These are phyloP conservation scores for Exserohilum rostratum DNA, from an alignment of 2,329 filamentous ascomycete genomes.

Conservation along the genomic window DNA sequence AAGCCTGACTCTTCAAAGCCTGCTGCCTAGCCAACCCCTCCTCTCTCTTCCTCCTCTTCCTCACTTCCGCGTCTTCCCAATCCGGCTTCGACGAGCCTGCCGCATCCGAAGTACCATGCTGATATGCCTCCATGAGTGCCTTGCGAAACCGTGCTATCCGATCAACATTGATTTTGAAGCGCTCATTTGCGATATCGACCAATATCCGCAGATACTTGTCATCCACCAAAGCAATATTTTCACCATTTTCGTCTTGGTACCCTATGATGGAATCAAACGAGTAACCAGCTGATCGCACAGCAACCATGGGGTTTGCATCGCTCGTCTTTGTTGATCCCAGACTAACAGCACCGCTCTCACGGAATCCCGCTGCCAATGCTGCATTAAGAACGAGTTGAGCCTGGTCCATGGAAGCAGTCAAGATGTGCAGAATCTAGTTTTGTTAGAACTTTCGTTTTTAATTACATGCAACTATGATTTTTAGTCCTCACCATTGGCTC, in stretches of 20 bases:
- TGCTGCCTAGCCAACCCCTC: slow-evolving; percentile 60
- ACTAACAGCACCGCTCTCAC: slow-evolving; percentile 85
- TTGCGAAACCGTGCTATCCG: slow-evolving; percentile 69
- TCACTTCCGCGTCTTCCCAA: slow-evolving; percentile 50
- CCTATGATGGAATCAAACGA: slow-evolving; percentile 83
- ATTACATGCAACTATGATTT: background rate
- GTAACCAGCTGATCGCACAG: slow-evolving; percentile 81
- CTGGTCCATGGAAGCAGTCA: slow-evolving; percentile 75
- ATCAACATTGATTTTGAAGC: slow-evolving; percentile 72
- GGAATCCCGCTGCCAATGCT: slow-evolving; percentile 81
- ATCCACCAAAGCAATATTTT: slow-evolving; percentile 60
- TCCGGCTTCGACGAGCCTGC: slow-evolving; percentile 27
- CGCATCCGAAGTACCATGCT: background rate
- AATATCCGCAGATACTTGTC: slow-evolving; percentile 71
- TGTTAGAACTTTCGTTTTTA: slow-evolving; percentile 36
- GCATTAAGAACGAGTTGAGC: slow-evolving; percentile 78
- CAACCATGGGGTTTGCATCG: slow-evolving; percentile 73
- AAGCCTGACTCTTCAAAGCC: slow-evolving; percentile 22
- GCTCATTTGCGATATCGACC: slow-evolving; percentile 72
- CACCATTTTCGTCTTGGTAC: slow-evolving; percentile 48
- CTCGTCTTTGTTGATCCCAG: slow-evolving; percentile 51
- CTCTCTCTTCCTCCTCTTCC: slow-evolving; percentile 49
- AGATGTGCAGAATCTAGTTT: slow-evolving; percentile 81
- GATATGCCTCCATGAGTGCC: slow-evolving; percentile 52
- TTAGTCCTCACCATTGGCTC: slow-evolving; percentile 86